Evolutionary conservation across 1,139 yeast genomes (phyloP).

Genomic region (Nakaseomyces bracarensis): DNA sequence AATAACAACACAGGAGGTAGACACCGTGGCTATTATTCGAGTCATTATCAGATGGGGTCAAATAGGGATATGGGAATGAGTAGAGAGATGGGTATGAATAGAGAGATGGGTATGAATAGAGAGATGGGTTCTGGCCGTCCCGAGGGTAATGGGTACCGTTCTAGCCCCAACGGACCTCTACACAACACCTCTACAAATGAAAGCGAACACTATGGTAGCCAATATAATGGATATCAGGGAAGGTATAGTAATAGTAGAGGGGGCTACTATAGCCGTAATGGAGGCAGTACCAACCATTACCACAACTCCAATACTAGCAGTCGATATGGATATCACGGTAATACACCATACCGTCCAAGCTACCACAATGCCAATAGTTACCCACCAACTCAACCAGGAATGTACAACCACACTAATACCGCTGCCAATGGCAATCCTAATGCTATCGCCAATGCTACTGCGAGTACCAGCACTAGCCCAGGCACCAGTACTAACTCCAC

Average conservation of each 20-base stretch:
- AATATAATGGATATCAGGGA: background rate
- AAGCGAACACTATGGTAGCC: background rate
- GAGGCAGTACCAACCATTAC: background rate
- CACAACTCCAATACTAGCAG: background rate
- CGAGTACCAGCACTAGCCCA: background rate
- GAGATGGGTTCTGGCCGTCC: constrained; percentile 2
- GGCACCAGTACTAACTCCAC: background rate
- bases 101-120: background rate
- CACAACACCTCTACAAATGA: too few species aligned
- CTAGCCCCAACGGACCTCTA: too few species aligned
- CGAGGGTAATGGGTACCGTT: constrained; percentile 4
- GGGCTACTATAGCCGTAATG: background rate
- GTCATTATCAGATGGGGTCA: too few species aligned
- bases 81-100: background rate
- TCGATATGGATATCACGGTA: background rate
- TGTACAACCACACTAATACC: background rate
- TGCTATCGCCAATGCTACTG: too few species aligned
- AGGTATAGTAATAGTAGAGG: background rate
- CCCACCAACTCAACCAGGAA: background rate
- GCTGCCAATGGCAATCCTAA: too few species aligned
- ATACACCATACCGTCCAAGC: background rate
- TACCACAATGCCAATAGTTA: background rate
- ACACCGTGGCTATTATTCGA: constrained; percentile 1
- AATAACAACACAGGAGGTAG: background rate
- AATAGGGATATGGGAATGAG: background rate